Percentiles rank a stretch among this genome's conserved stretches.
Conservation (phyloP, 108 stramenopile species). For the Aurantiochytrium sp. region DNA sequence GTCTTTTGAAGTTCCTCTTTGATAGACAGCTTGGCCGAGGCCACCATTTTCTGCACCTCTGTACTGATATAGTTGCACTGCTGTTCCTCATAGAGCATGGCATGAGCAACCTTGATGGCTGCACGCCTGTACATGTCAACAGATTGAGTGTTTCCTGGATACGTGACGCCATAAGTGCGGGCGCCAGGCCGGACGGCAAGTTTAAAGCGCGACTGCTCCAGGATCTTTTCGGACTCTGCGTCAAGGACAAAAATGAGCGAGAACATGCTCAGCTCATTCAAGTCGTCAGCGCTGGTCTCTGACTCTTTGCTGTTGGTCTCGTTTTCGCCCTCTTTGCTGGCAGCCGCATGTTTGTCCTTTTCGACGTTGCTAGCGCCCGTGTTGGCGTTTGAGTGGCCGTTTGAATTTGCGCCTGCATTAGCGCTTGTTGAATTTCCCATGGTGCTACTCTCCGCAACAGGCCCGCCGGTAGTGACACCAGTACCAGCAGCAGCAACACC, state of each 20-base stretch:
- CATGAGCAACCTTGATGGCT: background rate
- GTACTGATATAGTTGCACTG: background rate
- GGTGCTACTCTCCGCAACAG: no score
- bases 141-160: background rate
- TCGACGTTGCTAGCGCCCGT: no score
- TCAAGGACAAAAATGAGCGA: constrained; percentile 3
- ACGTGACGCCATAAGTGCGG: background rate
- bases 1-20: background rate
- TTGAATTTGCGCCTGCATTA: no score
- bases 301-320: background rate
- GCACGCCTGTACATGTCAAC: constrained; percentile 10
- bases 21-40: background rate
- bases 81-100: background rate
- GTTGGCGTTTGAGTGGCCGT: no score
- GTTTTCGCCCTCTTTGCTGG: background rate
- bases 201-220: background rate
- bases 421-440: no score
- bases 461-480: no score
- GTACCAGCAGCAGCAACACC: no score
- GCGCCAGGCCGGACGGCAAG: background rate
- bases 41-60: background rate
- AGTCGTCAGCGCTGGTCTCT: background rate
- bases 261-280: background rate
- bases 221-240: background rate
- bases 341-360: background rate